Base-by-base conservation (phyloP, 805 yeast genomes). In the Yamadazyma paraphyllophila region DNA sequence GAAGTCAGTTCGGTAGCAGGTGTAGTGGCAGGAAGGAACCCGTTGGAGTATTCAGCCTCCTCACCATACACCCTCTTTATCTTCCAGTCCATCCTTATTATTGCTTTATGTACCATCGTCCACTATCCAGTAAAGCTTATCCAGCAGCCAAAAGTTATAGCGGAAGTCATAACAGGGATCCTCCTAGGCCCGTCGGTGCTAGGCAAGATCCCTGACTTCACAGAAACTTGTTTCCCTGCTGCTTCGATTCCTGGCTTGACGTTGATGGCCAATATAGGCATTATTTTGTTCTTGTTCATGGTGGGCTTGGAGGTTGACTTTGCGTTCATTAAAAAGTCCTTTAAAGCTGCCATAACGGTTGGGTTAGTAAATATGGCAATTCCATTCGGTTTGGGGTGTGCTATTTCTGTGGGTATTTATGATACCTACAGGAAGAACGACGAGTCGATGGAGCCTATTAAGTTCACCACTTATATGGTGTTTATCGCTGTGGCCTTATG, bases 401-500 rank as follows among this genome's bases (percentile, higher is more conserved):
- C 81, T 4, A 75, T 86, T 17, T 75, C 94, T 0, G 72, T 75
- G 17, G 94, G 94, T 0, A 60, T 87, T 26, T 86, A 81, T 65
- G 67, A 83, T 25, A 71, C 76, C 31, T 83, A 83, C 59, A 64
- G 67, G 7, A 56, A 65, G 32, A 65, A 62, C 14, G 66, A 48
- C 20, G 39, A 49, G 17, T 62, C 53, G 1, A 49, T 58, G 32
- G 63, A 65, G 5, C 59, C 61, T 4, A 70, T 82, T 30, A 70
- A 80, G 44, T 86, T 85, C 58, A 82, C 91, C 11, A 84, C 89
- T 0, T 87, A 75, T 55, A 81, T 83, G 84, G 86, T 86, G 9
- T 87, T 87, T 55, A 82, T 87, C 41, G 91, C 92, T 2, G 89
- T 85, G 10, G 92, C 96, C 2, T 75, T 86, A 73, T 81, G 92